Percentiles rank a stretch among this genome's conserved stretches.
phyloP scores from a whole-genome alignment of 768 basidiomycete genomes.

The Lactifluus pinguis region DNA sequence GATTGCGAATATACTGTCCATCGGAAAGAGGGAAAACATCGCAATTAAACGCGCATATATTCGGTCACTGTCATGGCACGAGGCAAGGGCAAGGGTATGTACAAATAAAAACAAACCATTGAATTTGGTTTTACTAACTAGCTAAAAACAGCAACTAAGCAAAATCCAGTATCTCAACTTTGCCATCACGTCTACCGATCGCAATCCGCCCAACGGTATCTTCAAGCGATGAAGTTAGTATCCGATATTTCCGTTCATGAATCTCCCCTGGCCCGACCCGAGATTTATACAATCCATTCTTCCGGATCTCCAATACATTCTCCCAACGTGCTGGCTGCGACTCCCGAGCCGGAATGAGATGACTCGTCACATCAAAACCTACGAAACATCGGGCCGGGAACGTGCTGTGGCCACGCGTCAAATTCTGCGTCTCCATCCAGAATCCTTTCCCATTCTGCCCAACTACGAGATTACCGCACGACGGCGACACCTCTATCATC shows the following conservation, averaged over 20 bases:
- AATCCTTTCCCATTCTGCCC: constrained; percentile 29
- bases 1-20: constrained; percentile 68
- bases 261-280: constrained; percentile 28
- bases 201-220: constrained; percentile 30
- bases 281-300: constrained; percentile 24
- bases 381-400: constrained; percentile 28
- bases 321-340: constrained; percentile 8
- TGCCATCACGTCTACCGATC: constrained; percentile 27
- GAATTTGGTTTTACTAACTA: neutral
- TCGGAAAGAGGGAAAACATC: constrained; percentile 21
- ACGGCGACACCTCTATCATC: constrained; percentile 24
- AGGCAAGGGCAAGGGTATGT: too few relatives aligned
- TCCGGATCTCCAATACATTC: constrained; percentile 22
- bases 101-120: neutral
- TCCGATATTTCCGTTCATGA: constrained; percentile 24
- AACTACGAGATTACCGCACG: constrained; percentile 22
- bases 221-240: constrained; percentile 26
- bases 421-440: constrained; percentile 30
- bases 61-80: neutral
- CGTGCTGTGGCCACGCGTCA: constrained; percentile 21
- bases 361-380: constrained; percentile 24
- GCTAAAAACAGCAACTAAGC: constrained; percentile 17
- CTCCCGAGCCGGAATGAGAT: constrained; percentile 5
- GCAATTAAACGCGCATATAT: too few relatives aligned
- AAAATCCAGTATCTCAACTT: constrained; percentile 27